A percentile compares a stretch with the other conserved stretches of the same genome.
phyloP scores from a whole-genome alignment of 306 rosid genomes.

The Ormosia emarginata region DNA sequence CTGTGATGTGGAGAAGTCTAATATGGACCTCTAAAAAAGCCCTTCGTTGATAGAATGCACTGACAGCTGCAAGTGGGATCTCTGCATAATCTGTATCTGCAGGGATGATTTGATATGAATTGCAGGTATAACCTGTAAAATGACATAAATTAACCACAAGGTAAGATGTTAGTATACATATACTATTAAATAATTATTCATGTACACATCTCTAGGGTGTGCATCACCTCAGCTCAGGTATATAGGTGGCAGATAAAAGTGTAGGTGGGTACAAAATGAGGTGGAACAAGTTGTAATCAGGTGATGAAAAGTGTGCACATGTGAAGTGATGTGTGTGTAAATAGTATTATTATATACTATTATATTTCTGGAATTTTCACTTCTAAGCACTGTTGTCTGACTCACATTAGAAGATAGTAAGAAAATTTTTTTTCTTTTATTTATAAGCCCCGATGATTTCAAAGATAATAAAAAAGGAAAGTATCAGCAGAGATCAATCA shows the following conservation, averaged over 20 bases:
- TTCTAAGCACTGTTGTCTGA: not conserved
- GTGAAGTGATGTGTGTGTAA: too few relatives aligned
- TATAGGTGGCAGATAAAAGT: too few relatives aligned
- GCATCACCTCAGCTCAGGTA: too few relatives aligned
- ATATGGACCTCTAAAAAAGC: too few relatives aligned
- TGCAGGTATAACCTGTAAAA: constrained; percentile 73
- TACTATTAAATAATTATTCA: too few relatives aligned
- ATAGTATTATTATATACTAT: not conserved
- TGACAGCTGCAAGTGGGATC: constrained; percentile 88
- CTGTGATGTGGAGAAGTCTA: too few relatives aligned
- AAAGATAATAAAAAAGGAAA: constrained; percentile 10
- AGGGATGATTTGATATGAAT: constrained; percentile 82
- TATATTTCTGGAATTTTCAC: not conserved
- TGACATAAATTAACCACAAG: not conserved
- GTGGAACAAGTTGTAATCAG: too few relatives aligned
- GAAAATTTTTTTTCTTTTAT: not conserved
- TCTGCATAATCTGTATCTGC: constrained; percentile 88
- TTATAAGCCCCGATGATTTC: not conserved
- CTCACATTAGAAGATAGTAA: not conserved
- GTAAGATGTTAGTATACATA: not conserved
- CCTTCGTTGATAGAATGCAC: constrained; percentile 61
- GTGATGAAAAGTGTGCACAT: too few relatives aligned
- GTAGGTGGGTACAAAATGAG: too few relatives aligned
- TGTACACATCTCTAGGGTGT: too few relatives aligned
- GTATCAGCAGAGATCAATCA: not conserved